Evolutionary conservation across 768 basidiomycete species (phyloP), one percentile per base, ranked within the genome.

Genomic region (Dacryopinax spathularia): DNA sequence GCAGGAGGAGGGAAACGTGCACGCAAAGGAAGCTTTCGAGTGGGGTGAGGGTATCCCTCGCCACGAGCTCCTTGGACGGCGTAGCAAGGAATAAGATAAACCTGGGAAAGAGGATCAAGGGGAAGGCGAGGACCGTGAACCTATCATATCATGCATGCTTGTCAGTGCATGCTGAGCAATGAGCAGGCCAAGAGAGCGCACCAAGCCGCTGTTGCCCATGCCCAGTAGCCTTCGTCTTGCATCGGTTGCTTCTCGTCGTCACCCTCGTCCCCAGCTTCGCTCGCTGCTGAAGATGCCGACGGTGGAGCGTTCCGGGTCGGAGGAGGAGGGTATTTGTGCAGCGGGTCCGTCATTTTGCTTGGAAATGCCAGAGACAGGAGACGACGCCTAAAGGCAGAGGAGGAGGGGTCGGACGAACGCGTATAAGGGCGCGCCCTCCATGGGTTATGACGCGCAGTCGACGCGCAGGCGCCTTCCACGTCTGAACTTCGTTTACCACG

Each of bases 1-100:
- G 75, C 15, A 89, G 76, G 67, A 83, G 74, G 44, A 90, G 77
- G 18, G 84, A 86, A 63, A 85, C 77, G 35, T 88, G 84, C n/a
- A 81, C 70, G 15, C 84, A 78, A 43, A 91, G 80, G 73, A 86
- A 89, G 25, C 77, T 74, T 70, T 91, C 89, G 34, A 91, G 78
- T 1, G 82, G 74, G 1, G 88, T 87, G 60, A 89, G 78, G 20
- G 73, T 68, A 33, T 73, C 73, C 56, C 79, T 73, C 73, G 34
- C 69, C 67, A 18, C 66, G 33, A 34, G 59, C 64, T 59, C 75
- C 73, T 25, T 60, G 18, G 61, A 41, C 1, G 80, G 75, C 63
- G 80, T 79, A 13, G 86, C 78, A 62, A 88, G 74, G 72, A 89
- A 88, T 60, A 89, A 79, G 33, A 89, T 75, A 60, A 89, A 70